Evolutionary conservation across 345 rosid species (phyloP).

Genomic region (Eucalyptus marginata): DNA sequence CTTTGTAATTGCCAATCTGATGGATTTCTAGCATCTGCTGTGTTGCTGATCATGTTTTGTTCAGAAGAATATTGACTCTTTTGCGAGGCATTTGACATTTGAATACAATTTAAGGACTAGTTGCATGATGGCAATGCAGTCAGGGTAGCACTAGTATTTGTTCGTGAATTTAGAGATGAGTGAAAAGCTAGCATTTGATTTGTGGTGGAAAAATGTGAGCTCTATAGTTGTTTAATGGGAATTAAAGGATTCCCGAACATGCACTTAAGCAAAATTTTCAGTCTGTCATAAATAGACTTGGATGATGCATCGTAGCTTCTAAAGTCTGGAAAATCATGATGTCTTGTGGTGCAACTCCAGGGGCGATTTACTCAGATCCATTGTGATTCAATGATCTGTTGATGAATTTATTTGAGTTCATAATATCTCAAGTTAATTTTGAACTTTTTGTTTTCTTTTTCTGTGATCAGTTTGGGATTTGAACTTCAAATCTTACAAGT

Average conservation of each 20-base stretch:
- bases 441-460: not conserved
- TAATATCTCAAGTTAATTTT: not conserved
- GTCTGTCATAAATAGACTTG: not conserved
- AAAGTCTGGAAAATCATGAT: not conserved
- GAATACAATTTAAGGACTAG: not conserved
- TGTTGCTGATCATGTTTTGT: not conserved
- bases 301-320: not conserved
- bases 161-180: not conserved
- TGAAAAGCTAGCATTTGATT: not conserved
- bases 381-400: not conserved
- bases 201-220: not conserved
- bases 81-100: not conserved
- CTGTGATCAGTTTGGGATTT: not conserved
- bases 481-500: not conserved
- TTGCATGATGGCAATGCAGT: not conserved
- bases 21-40: not conserved
- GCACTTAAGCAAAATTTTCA: not conserved
- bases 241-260: not conserved
- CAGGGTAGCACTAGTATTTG: not conserved
- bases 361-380: not conserved
- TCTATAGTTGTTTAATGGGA: not conserved
- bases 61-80: not conserved
- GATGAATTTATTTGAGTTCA: not conserved
- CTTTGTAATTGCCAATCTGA: not conserved
- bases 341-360: not conserved